Evolutionary conservation across 176 grass and related monocot species (phyloP).

Genomic region (Eleusine indica): DNA sequence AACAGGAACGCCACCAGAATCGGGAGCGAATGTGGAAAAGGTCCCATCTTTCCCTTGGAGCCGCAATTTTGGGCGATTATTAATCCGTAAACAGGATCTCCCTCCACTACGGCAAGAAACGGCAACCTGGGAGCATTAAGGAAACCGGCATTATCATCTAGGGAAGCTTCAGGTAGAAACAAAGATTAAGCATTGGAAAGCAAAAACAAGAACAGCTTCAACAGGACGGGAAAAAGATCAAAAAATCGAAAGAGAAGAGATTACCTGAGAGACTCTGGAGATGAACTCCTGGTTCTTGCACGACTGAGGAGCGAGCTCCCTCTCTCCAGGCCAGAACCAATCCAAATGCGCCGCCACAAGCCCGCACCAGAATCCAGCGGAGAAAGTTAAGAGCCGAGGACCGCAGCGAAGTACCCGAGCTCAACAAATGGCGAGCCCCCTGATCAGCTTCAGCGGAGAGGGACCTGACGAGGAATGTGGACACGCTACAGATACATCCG

Average conservation of each 20-base stretch:
- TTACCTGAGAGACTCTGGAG: conserved; percentile 13
- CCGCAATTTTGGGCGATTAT: conserved; percentile 4
- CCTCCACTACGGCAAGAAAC: not conserved
- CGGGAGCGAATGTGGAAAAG: not conserved
- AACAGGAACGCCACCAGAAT: conserved; percentile 21
- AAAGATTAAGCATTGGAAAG: not conserved
- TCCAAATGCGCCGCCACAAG: not conserved
- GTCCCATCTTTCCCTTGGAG: conserved; percentile 27
- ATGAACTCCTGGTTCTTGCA: not conserved
- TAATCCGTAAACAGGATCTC: not conserved
- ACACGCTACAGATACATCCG: not conserved
- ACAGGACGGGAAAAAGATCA: not conserved
- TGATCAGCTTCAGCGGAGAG: not conserved
- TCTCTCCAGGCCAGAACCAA: not conserved
- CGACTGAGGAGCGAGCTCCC: not conserved
- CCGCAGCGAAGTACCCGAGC: too few relatives aligned
- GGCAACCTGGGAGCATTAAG: not conserved
- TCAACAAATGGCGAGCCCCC: conserved; percentile 8
- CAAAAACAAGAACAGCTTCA: not conserved
- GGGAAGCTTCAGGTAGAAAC: not conserved
- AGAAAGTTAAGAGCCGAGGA: not conserved
- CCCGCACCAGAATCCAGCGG: not conserved
- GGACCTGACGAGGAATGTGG: not conserved
- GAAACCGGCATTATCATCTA: not conserved
- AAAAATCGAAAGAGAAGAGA: not conserved